Percentiles rank a stretch among this genome's conserved stretches.
These are phyloP conservation scores for Russula sp. DNA, from an alignment of 768 basidiomycete genomes.

Conservation along the genomic window DNA sequence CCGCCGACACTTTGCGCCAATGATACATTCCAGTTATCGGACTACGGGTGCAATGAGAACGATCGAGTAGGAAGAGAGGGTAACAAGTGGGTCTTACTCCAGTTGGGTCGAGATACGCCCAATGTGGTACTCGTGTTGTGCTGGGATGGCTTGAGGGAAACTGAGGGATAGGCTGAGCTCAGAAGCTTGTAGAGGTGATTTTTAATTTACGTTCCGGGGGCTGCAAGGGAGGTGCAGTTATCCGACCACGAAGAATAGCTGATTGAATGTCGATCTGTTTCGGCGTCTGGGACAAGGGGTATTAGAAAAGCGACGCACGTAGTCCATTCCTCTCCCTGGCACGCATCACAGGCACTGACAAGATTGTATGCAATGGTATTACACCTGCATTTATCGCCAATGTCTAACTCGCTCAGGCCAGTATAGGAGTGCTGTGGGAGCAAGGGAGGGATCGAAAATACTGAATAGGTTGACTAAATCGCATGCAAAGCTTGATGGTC, in stretches of 20 bases:
- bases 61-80: neutral
- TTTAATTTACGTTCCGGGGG: slow-evolving; percentile 18
- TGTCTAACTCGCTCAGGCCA: slow-evolving; percentile 13
- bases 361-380: slow-evolving; percentile 34
- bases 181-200: neutral
- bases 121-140: slow-evolving; percentile 46
- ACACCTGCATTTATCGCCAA: slow-evolving; percentile 30
- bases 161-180: slow-evolving; percentile 3
- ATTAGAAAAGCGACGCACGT: slow-evolving; percentile 19
- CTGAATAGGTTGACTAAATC: slow-evolving; percentile 1
- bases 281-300: neutral
- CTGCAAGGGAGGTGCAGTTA: slow-evolving; percentile 12
- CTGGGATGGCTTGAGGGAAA: slow-evolving; percentile 38
- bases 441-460: slow-evolving; percentile 3
- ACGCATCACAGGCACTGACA: slow-evolving; percentile 34
- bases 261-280: neutral
- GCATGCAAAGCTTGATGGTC: neutral
- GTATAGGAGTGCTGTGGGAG: slow-evolving; percentile 15
- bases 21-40: slow-evolving; percentile 7
- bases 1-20: neutral
- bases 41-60: neutral
- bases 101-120: slow-evolving; percentile 48
- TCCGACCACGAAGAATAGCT: slow-evolving; percentile 25
- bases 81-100: slow-evolving; percentile 33
- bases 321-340: slow-evolving; percentile 29